phyloP scores from a whole-genome alignment of 768 basidiomycete genomes.

The Lactarius evosmus region DNA sequence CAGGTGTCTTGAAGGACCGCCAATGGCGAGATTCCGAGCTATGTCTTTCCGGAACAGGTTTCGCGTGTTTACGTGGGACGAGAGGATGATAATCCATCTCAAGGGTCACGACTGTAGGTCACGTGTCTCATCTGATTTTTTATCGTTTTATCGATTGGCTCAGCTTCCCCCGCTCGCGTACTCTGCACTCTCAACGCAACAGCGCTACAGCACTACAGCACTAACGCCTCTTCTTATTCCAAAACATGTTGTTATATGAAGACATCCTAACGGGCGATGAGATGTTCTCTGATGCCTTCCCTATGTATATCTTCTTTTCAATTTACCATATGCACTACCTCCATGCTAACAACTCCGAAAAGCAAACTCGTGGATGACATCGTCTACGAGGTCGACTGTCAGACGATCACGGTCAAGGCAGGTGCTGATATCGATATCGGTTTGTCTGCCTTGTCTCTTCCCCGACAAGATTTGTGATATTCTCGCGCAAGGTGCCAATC shows the following conservation, averaged over 20 bases:
- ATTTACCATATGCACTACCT: not conserved
- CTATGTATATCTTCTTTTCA: slow-evolving; percentile 50
- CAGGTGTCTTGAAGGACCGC: slow-evolving; percentile 83
- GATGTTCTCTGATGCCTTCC: slow-evolving; percentile 94
- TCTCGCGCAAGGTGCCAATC: slow-evolving; percentile 70
- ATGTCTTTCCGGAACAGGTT: slow-evolving; percentile 56
- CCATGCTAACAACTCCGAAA: slow-evolving; percentile 13
- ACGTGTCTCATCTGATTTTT: slow-evolving; percentile 19
- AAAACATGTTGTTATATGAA: slow-evolving; percentile 66
- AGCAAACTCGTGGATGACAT: slow-evolving; percentile 78
- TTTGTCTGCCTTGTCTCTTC: slow-evolving; percentile 34
- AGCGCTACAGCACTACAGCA: slow-evolving; percentile 30
- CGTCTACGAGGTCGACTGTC: slow-evolving; percentile 86
- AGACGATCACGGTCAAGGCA: slow-evolving; percentile 60
- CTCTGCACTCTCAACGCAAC: slow-evolving; percentile 20
- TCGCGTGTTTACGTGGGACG: slow-evolving; percentile 55
- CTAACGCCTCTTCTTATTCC: slow-evolving; percentile 18
- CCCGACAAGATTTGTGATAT: not conserved
- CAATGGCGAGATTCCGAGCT: slow-evolving; percentile 77
- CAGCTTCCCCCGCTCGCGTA: slow-evolving; percentile 22
- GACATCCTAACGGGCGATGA: slow-evolving; percentile 81
- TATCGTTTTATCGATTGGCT: slow-evolving; percentile 23
- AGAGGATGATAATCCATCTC: slow-evolving; percentile 81
- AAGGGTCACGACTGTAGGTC: slow-evolving; percentile 9
- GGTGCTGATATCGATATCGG: slow-evolving; percentile 90